Percentiles rank a stretch among this genome's conserved stretches.
phyloP scores from a whole-genome alignment of 1,284 basidiomycete genomes.

The Coniferiporia sulphurascens region DNA sequence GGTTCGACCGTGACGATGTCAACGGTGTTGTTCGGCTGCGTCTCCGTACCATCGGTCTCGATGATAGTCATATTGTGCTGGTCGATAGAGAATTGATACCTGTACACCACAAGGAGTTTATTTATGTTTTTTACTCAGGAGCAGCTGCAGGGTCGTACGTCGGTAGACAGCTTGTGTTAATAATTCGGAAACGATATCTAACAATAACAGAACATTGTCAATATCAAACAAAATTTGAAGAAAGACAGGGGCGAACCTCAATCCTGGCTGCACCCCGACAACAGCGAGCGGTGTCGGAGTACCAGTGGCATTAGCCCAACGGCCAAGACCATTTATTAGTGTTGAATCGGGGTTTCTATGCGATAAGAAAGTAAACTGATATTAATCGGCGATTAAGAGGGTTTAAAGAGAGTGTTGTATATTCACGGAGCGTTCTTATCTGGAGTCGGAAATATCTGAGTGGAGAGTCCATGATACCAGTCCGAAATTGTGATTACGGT shows the following conservation, averaged over 20 bases:
- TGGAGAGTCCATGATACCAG: slow-evolving; percentile 32
- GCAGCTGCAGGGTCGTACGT: slow-evolving; percentile 14
- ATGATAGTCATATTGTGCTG: slow-evolving; percentile 44
- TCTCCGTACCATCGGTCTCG: slow-evolving; percentile 44
- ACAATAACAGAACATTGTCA: neutral
- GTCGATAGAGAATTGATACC: slow-evolving; percentile 41
- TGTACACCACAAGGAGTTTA: slow-evolving; percentile 32
- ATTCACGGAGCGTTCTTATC: slow-evolving; percentile 22
- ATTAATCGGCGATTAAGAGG: neutral
- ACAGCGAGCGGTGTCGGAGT: slow-evolving; percentile 27
- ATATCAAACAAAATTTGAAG: neutral
- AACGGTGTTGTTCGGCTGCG: slow-evolving; percentile 35
- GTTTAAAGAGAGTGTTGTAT: neutral
- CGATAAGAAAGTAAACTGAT: neutral
- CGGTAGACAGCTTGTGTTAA: slow-evolving; percentile 17
- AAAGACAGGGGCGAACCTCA: slow-evolving; percentile 18
- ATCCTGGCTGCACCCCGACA: slow-evolving; percentile 24
- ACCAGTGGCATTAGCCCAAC: slow-evolving; percentile 23
- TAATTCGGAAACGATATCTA: slow-evolving; percentile 17
- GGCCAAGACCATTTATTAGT: slow-evolving; percentile 48
- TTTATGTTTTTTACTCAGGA: slow-evolving; percentile 26
- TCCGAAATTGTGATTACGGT: slow-evolving; percentile 39
- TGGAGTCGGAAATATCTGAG: slow-evolving; percentile 13
- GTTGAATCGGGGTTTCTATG: slow-evolving; percentile 36
- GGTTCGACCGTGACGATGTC: slow-evolving; percentile 36